These are phyloP conservation scores for Stagonosporopsis cucurbitacearum DNA, from an alignment of 2,329 filamentous ascomycete species.

Conservation along the genomic window DNA sequence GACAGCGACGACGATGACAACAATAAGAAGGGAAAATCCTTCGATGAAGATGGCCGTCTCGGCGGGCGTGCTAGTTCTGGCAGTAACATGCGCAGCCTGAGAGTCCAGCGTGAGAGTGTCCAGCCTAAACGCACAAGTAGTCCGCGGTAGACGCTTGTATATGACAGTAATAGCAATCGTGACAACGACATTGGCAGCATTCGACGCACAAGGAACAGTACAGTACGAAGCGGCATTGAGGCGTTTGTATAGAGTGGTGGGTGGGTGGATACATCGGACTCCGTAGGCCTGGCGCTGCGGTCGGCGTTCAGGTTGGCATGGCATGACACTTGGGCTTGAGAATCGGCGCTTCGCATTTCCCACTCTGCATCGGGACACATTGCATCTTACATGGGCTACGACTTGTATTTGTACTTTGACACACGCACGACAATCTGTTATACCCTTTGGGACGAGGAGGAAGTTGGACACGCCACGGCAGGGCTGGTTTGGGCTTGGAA, in stretches of 20 bases:
- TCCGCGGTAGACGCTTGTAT: constrained; percentile 20
- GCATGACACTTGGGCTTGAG: not conserved
- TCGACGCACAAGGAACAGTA: not conserved
- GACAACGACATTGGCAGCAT: no score
- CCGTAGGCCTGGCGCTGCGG: constrained; percentile 16
- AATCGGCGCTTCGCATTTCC: not conserved
- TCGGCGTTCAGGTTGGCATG: constrained; percentile 9
- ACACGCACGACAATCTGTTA: constrained; percentile 1
- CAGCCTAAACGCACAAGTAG: constrained; percentile 32
- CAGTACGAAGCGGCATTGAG: not conserved
- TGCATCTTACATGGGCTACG: not conserved
- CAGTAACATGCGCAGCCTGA: constrained; percentile 32
- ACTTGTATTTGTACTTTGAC: constrained; percentile 11
- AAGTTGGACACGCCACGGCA: not conserved
- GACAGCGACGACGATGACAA: constrained; percentile 59
- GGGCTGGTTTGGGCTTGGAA: not conserved
- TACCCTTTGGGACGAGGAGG: constrained; percentile 8
- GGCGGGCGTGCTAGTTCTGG: constrained; percentile 30
- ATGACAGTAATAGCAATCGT: not conserved
- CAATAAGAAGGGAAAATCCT: constrained; percentile 42
- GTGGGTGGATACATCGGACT: not conserved
- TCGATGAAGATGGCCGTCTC: constrained; percentile 36
- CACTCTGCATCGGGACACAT: not conserved
- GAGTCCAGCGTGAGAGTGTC: constrained; percentile 40
- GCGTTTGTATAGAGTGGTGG: constrained; percentile 8